Conservation (phyloP, 495 filamentous ascomycete genomes). For the Penicillium arizonense region DNA sequence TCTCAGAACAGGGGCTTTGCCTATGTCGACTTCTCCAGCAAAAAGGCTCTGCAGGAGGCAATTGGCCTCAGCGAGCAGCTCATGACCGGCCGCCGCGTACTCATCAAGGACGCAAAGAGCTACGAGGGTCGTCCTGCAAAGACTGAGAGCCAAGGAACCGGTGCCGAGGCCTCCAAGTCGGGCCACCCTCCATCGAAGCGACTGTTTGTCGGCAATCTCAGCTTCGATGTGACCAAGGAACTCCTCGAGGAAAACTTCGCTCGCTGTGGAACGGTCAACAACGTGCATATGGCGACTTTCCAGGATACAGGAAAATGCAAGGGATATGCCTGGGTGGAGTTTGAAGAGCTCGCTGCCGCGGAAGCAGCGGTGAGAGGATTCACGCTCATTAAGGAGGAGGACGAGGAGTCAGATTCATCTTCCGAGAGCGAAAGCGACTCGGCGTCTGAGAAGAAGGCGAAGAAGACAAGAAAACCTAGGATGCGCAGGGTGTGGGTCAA, state of each 20-base stretch:
- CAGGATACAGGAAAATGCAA: slow-evolving; percentile 98
- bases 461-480: slow-evolving; percentile 55
- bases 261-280: slow-evolving; percentile 75
- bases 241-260: slow-evolving; percentile 73
- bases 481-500: slow-evolving; percentile 80
- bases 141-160: slow-evolving; percentile 44
- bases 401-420: slow-evolving; percentile 49
- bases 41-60: slow-evolving; percentile 65
- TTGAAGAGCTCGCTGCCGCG: slow-evolving; percentile 72
- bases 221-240: slow-evolving; percentile 82
- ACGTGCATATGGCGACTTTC: slow-evolving; percentile 88
- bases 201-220: slow-evolving; percentile 90
- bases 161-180: slow-evolving; percentile 29
- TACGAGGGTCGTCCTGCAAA: slow-evolving; percentile 76
- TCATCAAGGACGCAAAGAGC: slow-evolving; percentile 88
- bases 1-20: slow-evolving; percentile 85
- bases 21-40: slow-evolving; percentile 85
- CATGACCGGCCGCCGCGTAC: slow-evolving; percentile 67
- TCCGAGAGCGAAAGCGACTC: slow-evolving; percentile 36
- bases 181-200: slow-evolving; percentile 67
- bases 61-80: slow-evolving; percentile 78
- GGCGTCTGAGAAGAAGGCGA: slow-evolving; percentile 32
- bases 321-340: slow-evolving; percentile 93
- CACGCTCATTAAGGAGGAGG: slow-evolving; percentile 61
- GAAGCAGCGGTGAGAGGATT: slow-evolving; percentile 80